Base-by-base conservation (phyloP, 2,329 filamentous ascomycete genomes). In the Colletotrichum tanaceti region DNA sequence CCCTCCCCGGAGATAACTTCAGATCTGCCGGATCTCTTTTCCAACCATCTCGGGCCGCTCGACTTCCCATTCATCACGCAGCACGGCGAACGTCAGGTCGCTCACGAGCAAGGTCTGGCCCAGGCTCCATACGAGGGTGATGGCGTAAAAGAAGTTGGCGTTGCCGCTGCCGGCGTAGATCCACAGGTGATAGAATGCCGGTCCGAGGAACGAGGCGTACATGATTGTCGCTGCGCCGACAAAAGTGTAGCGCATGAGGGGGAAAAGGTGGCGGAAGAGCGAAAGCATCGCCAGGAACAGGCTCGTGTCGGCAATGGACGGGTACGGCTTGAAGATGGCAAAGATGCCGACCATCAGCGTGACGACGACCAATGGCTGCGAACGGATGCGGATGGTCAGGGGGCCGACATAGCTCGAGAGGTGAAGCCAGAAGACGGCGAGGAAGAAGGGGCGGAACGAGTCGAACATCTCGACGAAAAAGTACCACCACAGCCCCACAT, bases 391-490 rank as follows among this genome's bases (percentile, higher is more conserved):
- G 63, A 98, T 86, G 14, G 91, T 93, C 49, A 99, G 83, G 0
- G 93, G 95, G 18, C 91, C 92, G 43, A 97, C 93, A 79, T 99
- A 99, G 46, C 92, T 91, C 0, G 92, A 89, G 66, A 98, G 89
- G 77, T 99, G 96, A 70, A 99, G 87, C 94, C 97, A 98, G 82
- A 99, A 99, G 57, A 99, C 94, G 63, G 93, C 96, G 3, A 99
- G 87, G 85, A 98, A 99, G 85, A 99, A 99, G 73, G 92, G 91
- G 46, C 96, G 89, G 86, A 99, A 99, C 1, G 94, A 95, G 81
- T 99, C 96, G 78, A 99, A 99, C 90, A 99, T 99, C 78, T 99
- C 95, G 73, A 97, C 97, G 77, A 99, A 98, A 82, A 99, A 99
- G 81, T 99, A 99, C 96, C 96, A 99, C 96, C 96, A 99, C 1